A percentile compares a stretch with the other conserved stretches of the same genome.
phyloP scores from a whole-genome alignment of 2,329 filamentous ascomycete species.

The Cercospora nicotianae region DNA sequence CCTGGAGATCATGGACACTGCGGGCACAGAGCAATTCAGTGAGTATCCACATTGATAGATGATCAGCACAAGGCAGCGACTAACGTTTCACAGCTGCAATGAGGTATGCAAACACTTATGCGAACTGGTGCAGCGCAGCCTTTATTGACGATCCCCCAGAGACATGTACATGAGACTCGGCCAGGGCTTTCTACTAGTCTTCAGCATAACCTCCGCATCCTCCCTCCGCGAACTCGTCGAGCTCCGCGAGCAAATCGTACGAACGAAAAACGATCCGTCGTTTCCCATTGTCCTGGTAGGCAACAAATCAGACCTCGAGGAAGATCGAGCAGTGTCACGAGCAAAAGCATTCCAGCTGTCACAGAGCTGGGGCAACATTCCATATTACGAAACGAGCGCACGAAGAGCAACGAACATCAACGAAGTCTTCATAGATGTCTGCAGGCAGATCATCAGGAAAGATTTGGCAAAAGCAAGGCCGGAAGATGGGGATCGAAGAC shows the following conservation, averaged over 20 bases:
- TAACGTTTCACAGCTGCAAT: slow-evolving; percentile 29
- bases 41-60: slow-evolving; percentile 42
- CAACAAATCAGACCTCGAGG: slow-evolving; percentile 88
- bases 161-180: slow-evolving; percentile 93
- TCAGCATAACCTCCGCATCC: slow-evolving; percentile 82
- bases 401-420: slow-evolving; percentile 83
- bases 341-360: slow-evolving; percentile 79
- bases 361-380: slow-evolving; percentile 81
- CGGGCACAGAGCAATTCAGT: slow-evolving; percentile 92
- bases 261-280: slow-evolving; percentile 73
- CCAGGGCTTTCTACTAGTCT: slow-evolving; percentile 87
- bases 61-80: not conserved
- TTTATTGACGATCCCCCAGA: slow-evolving; percentile 38
- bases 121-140: not conserved
- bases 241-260: slow-evolving; percentile 83
- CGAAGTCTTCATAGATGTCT: slow-evolving; percentile 67
- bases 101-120: slow-evolving; percentile 17
- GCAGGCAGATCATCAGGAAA: slow-evolving; percentile 41
- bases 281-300: slow-evolving; percentile 80
- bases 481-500: slow-evolving; percentile 21
- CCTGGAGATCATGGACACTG: slow-evolving; percentile 88
- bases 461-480: slow-evolving; percentile 32
- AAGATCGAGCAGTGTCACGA: slow-evolving; percentile 75
- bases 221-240: slow-evolving; percentile 80
- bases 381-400: slow-evolving; percentile 89